Conservation (phyloP, 1,139 yeast species). For the Yarrowia galli region DNA sequence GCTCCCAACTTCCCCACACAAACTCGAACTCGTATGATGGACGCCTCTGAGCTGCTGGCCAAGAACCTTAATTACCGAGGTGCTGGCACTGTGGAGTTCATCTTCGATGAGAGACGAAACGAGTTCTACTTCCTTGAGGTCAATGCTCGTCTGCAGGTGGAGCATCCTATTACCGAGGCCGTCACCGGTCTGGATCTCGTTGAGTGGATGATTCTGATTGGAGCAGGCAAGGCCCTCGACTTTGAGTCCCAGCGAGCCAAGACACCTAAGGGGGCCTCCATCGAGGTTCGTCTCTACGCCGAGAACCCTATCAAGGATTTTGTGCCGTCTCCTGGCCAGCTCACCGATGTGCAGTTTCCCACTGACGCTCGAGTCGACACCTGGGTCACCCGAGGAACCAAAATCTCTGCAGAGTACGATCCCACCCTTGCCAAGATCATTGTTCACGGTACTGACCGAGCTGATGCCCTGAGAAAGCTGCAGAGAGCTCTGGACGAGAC, state of each 20-base stretch:
- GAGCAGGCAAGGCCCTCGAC: conserved; percentile 87
- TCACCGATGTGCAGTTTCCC: conserved; percentile 85
- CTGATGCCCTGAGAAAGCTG: conserved; percentile 78
- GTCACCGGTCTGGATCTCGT: conserved; percentile 94
- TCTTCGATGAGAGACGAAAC: conserved; percentile 83
- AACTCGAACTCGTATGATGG: conserved; percentile 76
- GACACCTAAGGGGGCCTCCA: conserved; percentile 80
- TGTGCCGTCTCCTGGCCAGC: conserved; percentile 94
- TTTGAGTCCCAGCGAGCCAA: conserved; percentile 60
- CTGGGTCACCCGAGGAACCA: conserved; percentile 95
- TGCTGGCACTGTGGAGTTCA: conserved; percentile 97
- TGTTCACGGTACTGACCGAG: conserved; percentile 88
- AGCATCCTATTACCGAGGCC: conserved; percentile 95
- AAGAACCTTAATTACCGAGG: conserved; percentile 85
- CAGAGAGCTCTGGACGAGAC: conserved; percentile 86
- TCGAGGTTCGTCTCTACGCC: conserved; percentile 96
- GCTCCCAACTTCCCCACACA: conserved; percentile 89
- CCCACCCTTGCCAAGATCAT: conserved; percentile 96
- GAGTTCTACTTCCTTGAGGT: conserved; percentile 95
- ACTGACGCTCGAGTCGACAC: conserved; percentile 91
- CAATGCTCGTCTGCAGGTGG: conserved; percentile 95
- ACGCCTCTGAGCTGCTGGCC: conserved; percentile 84
- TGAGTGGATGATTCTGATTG: conserved; percentile 94
- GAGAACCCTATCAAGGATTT: conserved; percentile 96
- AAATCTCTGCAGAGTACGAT: conserved; percentile 89